Evolutionary conservation across 495 filamentous ascomycete species (phyloP), one percentile per base, ranked within the genome.

Genomic region (Bacidia rubella): DNA sequence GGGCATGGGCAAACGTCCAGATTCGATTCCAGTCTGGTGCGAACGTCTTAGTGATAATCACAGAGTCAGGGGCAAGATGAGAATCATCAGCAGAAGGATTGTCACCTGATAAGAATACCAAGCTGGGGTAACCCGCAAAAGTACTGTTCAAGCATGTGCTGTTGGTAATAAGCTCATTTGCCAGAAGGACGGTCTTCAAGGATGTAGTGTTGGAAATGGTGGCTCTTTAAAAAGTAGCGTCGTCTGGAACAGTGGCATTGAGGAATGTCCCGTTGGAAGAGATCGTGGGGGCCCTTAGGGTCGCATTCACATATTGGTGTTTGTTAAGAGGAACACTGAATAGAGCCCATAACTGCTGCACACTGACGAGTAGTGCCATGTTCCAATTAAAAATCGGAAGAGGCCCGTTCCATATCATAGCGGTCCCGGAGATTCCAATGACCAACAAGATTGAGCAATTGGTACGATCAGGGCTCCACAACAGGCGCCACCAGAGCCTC

Each of bases 1-100:
- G 47, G 5, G 38, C 22, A 23, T 50, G 47, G n/a, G 23, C 47
- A 38, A 35, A 50, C 10, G 47, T 50, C 47, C 47, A 50, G 12
- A 50, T 50, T 2, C 47, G n/a, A 26, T 38, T 7, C 47, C 47
- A 50, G n/a, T 50, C 26, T 17, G 47, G 47, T 12, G 24, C 17
- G 2, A 35, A 15, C 15, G 29, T 35, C 7, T 15, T 7, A 35
- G 7, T 35, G 15, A 35, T 5, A 35, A 7, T 7, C 29, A 15
- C 15, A 15, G 15, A 5, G 29, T 15, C 29, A 5, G 7, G 7
- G 15, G 5, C 29, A 35, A 35, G 29, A 5, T 35, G 7, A 35
- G 29, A 7, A 15, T 5, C 15, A 15, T 35, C 15, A 7, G 7
- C 29, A 35, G 29, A 35, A 5, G 29, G 29, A 5, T 35, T 35